phyloP scores from a whole-genome alignment of 805 yeast genomes.

The Candida coleopterorum region DNA sequence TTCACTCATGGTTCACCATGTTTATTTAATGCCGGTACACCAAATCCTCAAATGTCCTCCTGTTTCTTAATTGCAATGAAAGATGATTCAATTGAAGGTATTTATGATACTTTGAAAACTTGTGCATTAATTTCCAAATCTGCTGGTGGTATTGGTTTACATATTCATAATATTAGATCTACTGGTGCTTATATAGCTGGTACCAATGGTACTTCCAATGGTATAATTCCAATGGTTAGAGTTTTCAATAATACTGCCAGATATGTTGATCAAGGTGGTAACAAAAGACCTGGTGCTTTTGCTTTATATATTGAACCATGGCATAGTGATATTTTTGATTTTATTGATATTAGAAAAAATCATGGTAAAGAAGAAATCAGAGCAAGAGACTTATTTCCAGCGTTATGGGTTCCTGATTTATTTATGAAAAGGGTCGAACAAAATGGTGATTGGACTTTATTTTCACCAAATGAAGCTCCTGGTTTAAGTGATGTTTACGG shows the following conservation, averaged over 20 bases:
- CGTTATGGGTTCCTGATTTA: slow-evolving; percentile 59
- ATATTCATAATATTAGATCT: slow-evolving; percentile 54
- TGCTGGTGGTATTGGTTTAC: slow-evolving; percentile 63
- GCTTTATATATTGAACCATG: slow-evolving; percentile 60
- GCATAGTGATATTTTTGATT: slow-evolving; percentile 58
- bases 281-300: slow-evolving; percentile 62
- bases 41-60: slow-evolving; percentile 56
- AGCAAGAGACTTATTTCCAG: slow-evolving; percentile 60
- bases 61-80: slow-evolving; percentile 62
- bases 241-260: slow-evolving; percentile 61
- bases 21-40: slow-evolving; percentile 59
- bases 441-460: slow-evolving; percentile 53
- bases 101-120: slow-evolving; percentile 55
- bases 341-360: slow-evolving; percentile 55
- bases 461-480: slow-evolving; percentile 57
- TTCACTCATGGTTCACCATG: slow-evolving; percentile 64
- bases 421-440: slow-evolving; percentile 58
- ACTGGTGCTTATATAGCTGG: slow-evolving; percentile 61
- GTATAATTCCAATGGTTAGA: slow-evolving; percentile 59
- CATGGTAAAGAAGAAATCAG: slow-evolving; percentile 62
- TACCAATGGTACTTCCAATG: slow-evolving; percentile 60
- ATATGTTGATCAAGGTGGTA: slow-evolving; percentile 64
- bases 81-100: slow-evolving; percentile 61
- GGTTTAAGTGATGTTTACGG: slow-evolving; percentile 54
- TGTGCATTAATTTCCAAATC: slow-evolving; percentile 59